Evolutionary conservation across 78 protist species (phyloP).

Genomic region (Protostelium mycophagum): DNA sequence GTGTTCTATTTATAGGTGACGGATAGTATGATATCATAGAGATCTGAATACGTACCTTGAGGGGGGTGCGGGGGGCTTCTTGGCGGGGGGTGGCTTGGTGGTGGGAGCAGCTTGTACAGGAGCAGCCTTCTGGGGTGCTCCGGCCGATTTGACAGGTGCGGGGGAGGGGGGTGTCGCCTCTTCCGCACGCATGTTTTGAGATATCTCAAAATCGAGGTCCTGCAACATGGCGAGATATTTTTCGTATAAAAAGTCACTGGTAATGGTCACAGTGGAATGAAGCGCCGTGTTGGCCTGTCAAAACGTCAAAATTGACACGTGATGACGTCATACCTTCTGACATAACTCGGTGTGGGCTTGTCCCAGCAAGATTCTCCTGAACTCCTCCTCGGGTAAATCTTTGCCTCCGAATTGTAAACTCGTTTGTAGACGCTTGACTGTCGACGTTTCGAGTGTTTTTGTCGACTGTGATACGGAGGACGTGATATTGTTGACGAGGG

Average conservation of each 20-base stretch:
- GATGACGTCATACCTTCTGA: not conserved
- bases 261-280: not conserved
- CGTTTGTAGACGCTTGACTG: not conserved
- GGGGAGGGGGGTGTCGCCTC: no score
- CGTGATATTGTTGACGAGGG: not conserved
- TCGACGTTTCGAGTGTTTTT: not conserved
- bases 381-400: not conserved
- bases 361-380: not conserved
- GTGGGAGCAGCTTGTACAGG: not conserved
- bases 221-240: not conserved
- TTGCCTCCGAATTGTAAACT: not conserved
- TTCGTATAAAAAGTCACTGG: not conserved
- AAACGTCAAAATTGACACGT: not conserved
- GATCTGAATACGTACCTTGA: no score
- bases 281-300: not conserved
- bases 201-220: not conserved
- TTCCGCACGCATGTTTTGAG: not conserved
- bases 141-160: no score
- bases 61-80: not conserved
- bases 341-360: not conserved
- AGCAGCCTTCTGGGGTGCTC: no score
- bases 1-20: no score
- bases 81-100: not conserved
- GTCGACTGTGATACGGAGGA: not conserved
- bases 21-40: no score